Evolutionary conservation across 1,139 yeast species (phyloP).

Genomic region (Saccharomyces hybrid): DNA sequence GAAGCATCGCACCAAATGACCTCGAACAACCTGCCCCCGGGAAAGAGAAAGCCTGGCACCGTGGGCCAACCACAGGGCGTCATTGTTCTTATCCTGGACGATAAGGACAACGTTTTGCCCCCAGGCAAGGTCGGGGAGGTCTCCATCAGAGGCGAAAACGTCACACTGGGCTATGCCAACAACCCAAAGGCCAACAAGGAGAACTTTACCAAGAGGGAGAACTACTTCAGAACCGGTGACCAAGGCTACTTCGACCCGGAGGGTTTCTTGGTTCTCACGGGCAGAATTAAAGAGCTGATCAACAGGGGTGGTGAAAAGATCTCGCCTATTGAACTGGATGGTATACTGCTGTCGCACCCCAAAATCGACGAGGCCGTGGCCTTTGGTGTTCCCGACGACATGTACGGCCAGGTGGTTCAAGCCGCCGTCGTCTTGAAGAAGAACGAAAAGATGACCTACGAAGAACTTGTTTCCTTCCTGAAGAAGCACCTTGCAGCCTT

Average conservation of each 20-base stretch:
- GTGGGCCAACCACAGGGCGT: slow-evolving; percentile 68
- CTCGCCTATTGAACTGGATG: slow-evolving; percentile 58
- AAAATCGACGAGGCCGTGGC: slow-evolving; percentile 59
- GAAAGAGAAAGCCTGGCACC: slow-evolving; percentile 56
- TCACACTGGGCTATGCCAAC: slow-evolving; percentile 63
- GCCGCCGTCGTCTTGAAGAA: slow-evolving; percentile 54
- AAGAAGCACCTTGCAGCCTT: slow-evolving; percentile 42
- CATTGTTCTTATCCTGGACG: slow-evolving; percentile 49
- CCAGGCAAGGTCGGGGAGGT: slow-evolving; percentile 57
- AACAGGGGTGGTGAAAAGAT: slow-evolving; percentile 67
- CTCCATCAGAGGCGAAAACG: slow-evolving; percentile 54
- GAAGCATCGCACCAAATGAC: slow-evolving; percentile 70
- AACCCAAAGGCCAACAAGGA: slow-evolving; percentile 60
- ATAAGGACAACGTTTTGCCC: slow-evolving; percentile 38
- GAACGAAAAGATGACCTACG: slow-evolving; percentile 34
- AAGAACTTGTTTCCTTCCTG: slow-evolving; percentile 42
- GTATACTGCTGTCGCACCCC: slow-evolving; percentile 48
- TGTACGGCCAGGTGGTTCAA: slow-evolving; percentile 60
- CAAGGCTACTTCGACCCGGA: slow-evolving; percentile 56
- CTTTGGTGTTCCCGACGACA: slow-evolving; percentile 54
- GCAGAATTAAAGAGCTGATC: slow-evolving; percentile 59
- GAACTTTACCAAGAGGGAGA: slow-evolving; percentile 45
- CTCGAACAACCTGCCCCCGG: slow-evolving; percentile 58
- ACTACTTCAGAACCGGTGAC: slow-evolving; percentile 67
- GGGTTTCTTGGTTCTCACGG: slow-evolving; percentile 51